These are phyloP conservation scores for Mollisia scopiformis DNA, from an alignment of 2,329 filamentous ascomycete species.

Conservation along the genomic window DNA sequence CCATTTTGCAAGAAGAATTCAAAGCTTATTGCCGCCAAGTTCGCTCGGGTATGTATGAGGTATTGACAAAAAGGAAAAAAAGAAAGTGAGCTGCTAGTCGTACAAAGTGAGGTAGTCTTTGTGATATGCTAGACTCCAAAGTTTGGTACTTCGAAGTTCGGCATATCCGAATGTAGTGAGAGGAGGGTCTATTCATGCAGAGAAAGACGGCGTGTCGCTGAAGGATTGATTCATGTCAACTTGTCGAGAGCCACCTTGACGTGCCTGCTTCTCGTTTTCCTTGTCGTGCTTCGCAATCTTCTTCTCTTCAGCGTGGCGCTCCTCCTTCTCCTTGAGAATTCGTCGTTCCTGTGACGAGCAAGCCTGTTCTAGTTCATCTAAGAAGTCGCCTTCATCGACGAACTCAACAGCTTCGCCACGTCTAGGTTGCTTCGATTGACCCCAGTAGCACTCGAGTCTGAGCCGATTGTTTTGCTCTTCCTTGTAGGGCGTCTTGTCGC, in stretches of 20 bases:
- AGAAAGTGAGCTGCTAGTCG: not conserved
- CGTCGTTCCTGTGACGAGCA: conserved; percentile 28
- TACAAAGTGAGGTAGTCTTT: not conserved
- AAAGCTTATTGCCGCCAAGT: not conserved
- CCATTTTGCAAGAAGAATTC: not conserved
- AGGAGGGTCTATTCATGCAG: not conserved
- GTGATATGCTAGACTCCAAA: not conserved
- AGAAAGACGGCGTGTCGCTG: not conserved
- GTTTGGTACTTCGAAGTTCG: not conserved
- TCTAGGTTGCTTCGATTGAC: conserved; percentile 26
- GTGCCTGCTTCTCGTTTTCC: conserved; percentile 4
- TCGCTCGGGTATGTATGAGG: not conserved
- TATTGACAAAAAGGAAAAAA: not conserved
- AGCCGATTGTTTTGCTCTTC: conserved; percentile 22
- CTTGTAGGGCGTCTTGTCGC: conserved; percentile 36
- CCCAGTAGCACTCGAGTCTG: conserved; percentile 36
- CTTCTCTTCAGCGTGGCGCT: conserved; percentile 19
- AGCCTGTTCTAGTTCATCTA: conserved; percentile 29
- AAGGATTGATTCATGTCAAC: not conserved
- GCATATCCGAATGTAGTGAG: not conserved
- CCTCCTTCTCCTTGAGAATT: conserved; percentile 15
- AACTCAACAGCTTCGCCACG: conserved; percentile 19
- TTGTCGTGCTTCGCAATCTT: conserved; percentile 9
- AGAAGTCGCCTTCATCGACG: conserved; percentile 20
- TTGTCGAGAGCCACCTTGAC: not conserved